Conservation (phyloP, 2,329 filamentous ascomycete genomes). For the Raffaelea deltoideospora region DNA sequence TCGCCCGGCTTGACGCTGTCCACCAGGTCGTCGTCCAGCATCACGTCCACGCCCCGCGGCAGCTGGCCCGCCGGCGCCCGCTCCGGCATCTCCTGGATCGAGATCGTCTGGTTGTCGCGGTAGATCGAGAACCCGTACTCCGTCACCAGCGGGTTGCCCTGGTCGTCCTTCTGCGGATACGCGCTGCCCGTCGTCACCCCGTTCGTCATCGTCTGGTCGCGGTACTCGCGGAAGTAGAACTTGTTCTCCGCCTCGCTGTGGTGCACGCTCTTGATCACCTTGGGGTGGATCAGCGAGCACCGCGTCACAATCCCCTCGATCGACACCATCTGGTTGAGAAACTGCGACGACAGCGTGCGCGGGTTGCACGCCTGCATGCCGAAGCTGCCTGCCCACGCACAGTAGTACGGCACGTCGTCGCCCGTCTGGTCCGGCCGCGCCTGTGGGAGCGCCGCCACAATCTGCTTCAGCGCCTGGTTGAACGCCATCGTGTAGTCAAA, state of each 20-base stretch:
- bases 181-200: slow-evolving; percentile 80
- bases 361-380: slow-evolving; percentile 92
- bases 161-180: slow-evolving; percentile 85
- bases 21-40: slow-evolving; percentile 91
- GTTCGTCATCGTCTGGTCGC: slow-evolving; percentile 94
- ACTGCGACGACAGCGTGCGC: slow-evolving; percentile 72
- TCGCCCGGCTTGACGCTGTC: slow-evolving; percentile 92
- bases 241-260: slow-evolving; percentile 78
- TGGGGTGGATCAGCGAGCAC: slow-evolving; percentile 86
- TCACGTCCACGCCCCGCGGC: slow-evolving; percentile 87
- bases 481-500: slow-evolving; percentile 86
- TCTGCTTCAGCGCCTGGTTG: slow-evolving; percentile 76
- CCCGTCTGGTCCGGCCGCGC: slow-evolving; percentile 61
- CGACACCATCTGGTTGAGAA: slow-evolving; percentile 93
- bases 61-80: slow-evolving; percentile 88
- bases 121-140: slow-evolving; percentile 96
- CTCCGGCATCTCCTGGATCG: slow-evolving; percentile 98
- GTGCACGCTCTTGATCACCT: slow-evolving; percentile 96
- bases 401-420: slow-evolving; percentile 80
- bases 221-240: slow-evolving; percentile 82
- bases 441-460: slow-evolving; percentile 66
- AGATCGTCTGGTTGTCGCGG: slow-evolving; percentile 92
- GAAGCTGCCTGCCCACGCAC: slow-evolving; percentile 92
- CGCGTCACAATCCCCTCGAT: slow-evolving; percentile 95
- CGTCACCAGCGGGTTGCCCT: slow-evolving; percentile 81